These are phyloP conservation scores for Geranomyces variabilis DNA, from an alignment of 192 early-diverging fungal species.

Conservation along the genomic window DNA sequence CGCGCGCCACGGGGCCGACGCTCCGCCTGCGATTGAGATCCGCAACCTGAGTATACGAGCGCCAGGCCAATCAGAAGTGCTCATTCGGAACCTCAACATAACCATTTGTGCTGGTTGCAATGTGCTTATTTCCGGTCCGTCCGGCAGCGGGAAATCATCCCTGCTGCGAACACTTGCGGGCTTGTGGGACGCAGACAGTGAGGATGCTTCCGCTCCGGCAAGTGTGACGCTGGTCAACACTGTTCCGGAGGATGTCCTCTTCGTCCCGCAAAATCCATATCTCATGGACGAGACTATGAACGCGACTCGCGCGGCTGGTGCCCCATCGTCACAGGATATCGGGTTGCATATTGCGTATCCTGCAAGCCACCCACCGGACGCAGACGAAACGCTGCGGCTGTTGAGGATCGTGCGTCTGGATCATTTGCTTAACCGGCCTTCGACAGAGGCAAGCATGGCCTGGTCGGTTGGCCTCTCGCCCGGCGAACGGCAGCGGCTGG, in stretches of 20 bases:
- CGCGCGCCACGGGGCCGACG: conserved; percentile 29
- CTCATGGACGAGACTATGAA: conserved; percentile 71
- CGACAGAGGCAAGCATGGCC: conserved; percentile 6
- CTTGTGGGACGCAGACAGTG: conserved; percentile 56
- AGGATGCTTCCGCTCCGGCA: not conserved
- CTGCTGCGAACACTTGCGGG: conserved; percentile 76
- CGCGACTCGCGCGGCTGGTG: not conserved
- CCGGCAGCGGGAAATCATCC: conserved; percentile 86
- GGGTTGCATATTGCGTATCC: conserved; percentile 92
- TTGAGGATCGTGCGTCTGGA: conserved; percentile 78
- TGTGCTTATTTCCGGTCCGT: conserved; percentile 59
- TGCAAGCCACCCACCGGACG: conserved; percentile 55
- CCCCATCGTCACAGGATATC: not conserved
- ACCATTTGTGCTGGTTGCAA: conserved; percentile 26
- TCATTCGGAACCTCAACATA: conserved; percentile 26
- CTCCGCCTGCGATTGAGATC: conserved; percentile 16
- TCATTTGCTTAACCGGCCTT: conserved; percentile 51
- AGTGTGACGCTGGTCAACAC: conserved; percentile 55
- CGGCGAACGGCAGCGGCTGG: conserved; percentile 52
- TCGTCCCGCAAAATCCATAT: conserved; percentile 72
- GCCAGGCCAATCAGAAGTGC: conserved; percentile 30
- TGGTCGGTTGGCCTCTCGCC: conserved; percentile 45
- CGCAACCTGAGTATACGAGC: conserved; percentile 13
- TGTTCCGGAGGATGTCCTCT: conserved; percentile 54
- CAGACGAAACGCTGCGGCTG: conserved; percentile 67